phyloP scores from a whole-genome alignment of 2,329 filamentous ascomycete species.

The Calonectria hongkongensis region DNA sequence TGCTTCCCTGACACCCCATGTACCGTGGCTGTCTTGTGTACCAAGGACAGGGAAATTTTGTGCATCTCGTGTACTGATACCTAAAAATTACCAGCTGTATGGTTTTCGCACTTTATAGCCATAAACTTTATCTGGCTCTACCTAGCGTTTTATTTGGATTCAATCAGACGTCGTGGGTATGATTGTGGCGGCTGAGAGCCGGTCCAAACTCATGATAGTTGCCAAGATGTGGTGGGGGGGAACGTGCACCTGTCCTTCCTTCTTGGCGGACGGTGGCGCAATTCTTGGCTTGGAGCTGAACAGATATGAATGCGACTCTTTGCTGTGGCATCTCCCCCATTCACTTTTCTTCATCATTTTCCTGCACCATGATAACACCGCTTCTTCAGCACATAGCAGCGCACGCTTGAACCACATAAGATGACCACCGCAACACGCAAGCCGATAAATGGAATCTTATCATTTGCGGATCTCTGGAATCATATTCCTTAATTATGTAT shows the following conservation, averaged over 20 bases:
- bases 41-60: not conserved
- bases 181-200: slow-evolving; percentile 20
- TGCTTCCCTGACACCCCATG: slow-evolving; percentile 4
- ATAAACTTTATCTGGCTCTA: not conserved
- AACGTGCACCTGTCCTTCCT: slow-evolving; percentile 29
- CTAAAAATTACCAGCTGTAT: not conserved
- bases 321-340: slow-evolving; percentile 24
- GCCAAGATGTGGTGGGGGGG: slow-evolving; percentile 27
- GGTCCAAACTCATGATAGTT: slow-evolving; percentile 28
- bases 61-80: not conserved
- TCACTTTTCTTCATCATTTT: not conserved
- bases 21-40: not conserved
- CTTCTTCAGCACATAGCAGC: not conserved
- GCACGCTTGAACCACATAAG: not conserved
- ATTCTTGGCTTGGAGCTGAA: slow-evolving; percentile 32
- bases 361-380: not conserved
- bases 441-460: not conserved
- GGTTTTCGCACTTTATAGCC: slow-evolving; percentile 1
- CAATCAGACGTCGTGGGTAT: slow-evolving; percentile 2
- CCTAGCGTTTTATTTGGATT: slow-evolving; percentile 8
- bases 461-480: not conserved
- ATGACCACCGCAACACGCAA: not conserved
- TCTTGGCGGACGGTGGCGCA: slow-evolving; percentile 36
- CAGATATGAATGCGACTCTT: slow-evolving; percentile 24
- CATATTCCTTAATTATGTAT: slow-evolving; percentile 18